A percentile compares a stretch with the other conserved stretches of the same genome.
phyloP scores from a whole-genome alignment of 1,284 basidiomycete species.

The Ganoderma lingzhi region DNA sequence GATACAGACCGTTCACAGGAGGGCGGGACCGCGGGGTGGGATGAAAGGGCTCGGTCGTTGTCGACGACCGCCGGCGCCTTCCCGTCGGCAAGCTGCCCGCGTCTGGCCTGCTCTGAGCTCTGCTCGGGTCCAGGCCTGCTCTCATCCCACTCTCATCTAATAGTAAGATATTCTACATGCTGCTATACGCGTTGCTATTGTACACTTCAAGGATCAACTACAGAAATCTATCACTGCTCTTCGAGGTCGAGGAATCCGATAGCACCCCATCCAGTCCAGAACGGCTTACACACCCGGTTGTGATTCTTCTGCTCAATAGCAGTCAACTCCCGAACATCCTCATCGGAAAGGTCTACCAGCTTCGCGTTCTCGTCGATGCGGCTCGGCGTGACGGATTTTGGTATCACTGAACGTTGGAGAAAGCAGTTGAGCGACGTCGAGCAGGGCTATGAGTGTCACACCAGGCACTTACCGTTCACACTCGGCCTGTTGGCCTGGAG shows the following conservation, averaged over 20 bases:
- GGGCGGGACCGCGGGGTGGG: neutral
- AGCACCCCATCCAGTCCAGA: slow-evolving; percentile 68
- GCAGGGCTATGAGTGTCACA: neutral
- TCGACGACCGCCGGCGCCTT: slow-evolving; percentile 6
- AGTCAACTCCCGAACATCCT: slow-evolving; percentile 63
- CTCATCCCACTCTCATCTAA: neutral
- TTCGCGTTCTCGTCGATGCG: slow-evolving; percentile 67
- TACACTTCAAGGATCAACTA: neutral
- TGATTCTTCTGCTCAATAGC: slow-evolving; percentile 63
- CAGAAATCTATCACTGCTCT: slow-evolving; percentile 13
- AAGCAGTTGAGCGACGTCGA: slow-evolving; percentile 11
- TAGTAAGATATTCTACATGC: neutral
- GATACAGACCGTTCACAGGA: slow-evolving; percentile 2
- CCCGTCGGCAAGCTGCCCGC: neutral
- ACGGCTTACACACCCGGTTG: slow-evolving; percentile 69
- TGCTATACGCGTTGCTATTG: neutral
- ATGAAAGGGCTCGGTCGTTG: slow-evolving; percentile 2
- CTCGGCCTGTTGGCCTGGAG: slow-evolving; percentile 70
- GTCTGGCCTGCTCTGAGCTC: neutral
- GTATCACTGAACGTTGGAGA: slow-evolving; percentile 51
- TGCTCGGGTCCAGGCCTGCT: neutral
- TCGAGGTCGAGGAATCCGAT: slow-evolving; percentile 71
- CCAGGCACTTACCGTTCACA: slow-evolving; percentile 52
- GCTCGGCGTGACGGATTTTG: slow-evolving; percentile 68
- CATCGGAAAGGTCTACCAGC: slow-evolving; percentile 62